Percentiles rank a stretch among this genome's conserved stretches.
Evolutionary conservation across 2,329 filamentous ascomycete genomes (phyloP).

Genomic region (Xylaria sp.): DNA sequence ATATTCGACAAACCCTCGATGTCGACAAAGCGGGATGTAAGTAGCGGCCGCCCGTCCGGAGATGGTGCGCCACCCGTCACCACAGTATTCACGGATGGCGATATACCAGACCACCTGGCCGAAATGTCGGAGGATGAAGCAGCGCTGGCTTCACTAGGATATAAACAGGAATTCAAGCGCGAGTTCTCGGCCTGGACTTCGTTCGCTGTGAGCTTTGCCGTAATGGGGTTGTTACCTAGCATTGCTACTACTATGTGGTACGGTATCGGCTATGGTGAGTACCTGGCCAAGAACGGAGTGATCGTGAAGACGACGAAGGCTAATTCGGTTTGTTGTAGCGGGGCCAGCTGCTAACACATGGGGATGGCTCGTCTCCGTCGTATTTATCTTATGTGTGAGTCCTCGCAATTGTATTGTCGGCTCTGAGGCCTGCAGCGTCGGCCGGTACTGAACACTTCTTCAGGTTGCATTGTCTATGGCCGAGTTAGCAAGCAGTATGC

Average conservation of each 20-base stretch:
- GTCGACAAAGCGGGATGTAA: conserved; percentile 49
- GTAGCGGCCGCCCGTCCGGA: conserved; percentile 2
- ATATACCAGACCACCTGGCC: conserved; percentile 36
- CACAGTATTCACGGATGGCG: conserved; percentile 37
- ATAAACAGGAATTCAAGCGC: conserved; percentile 60
- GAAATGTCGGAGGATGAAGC: conserved; percentile 60
- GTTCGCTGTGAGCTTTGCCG: conserved; percentile 76
- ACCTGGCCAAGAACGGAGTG: background rate
- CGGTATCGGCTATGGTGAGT: conserved; percentile 58
- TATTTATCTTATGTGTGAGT: conserved; percentile 71
- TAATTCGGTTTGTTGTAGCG: conserved; percentile 31
- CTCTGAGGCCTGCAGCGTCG: background rate
- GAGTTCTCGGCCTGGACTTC: conserved; percentile 77
- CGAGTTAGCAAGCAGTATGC: conserved; percentile 75
- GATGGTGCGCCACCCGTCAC: conserved; percentile 34
- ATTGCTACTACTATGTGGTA: conserved; percentile 76
- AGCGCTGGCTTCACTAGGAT: conserved; percentile 64
- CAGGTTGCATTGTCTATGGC: conserved; percentile 68
- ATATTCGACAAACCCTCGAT: conserved; percentile 1
- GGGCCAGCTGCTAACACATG: conserved; percentile 67
- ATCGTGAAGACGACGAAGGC: background rate
- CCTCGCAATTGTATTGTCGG: background rate
- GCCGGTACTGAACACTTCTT: background rate
- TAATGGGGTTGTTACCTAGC: conserved; percentile 72
- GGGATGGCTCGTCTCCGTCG: conserved; percentile 76